Base-by-base conservation (phyloP, 192 early-diverging fungal genomes). In the Umbelopsis sp. region DNA sequence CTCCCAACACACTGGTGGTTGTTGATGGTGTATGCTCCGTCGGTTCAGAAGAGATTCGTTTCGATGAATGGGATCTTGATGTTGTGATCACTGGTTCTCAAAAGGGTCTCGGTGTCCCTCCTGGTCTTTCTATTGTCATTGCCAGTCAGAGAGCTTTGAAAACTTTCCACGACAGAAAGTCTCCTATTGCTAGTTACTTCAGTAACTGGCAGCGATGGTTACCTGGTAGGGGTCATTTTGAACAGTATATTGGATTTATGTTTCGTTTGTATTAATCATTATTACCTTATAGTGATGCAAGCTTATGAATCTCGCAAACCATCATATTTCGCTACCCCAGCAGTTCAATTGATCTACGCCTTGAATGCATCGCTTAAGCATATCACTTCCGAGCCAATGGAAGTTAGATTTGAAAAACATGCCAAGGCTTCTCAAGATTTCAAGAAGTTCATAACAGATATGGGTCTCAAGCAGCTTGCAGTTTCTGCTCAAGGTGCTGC, bases 21-120 rank as follows among this genome's bases (percentile, higher is more conserved):
- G 79, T 94, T 31, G 93, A 94, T 66, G 93, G 91, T 53, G 93
- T 94, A n/a, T 94, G 93, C 75, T 89, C 91, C 6, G 90, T 91
- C 17, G 93, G 87, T 11, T 89, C 87, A 11, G 93, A 94, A 81
- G 84, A 86, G 12, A 84, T 94, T 75, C 75, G 84, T 73, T 87
- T 91, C 77, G 91, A 93, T 70, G 86, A 87, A 41, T 93, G 91
- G 91, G 90, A 84, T 67, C 77, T 93, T 44, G 93, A 94, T 53
- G 88, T 94, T 1, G 85, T 92, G 4, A 84, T 93, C 74, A 94
- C 93, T 0, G 93, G 88, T 41, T 87, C 84, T 68, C 93, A 94
- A 75, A 94, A 94, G 81, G 93, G 90, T 2, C 82, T 94, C 51
- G 93, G 93, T 66, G 82, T 84, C 34, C 93, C 93, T n/a, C 91